phyloP scores from a whole-genome alignment of 75 land plant genomes.

The Picea sitchensis region DNA sequence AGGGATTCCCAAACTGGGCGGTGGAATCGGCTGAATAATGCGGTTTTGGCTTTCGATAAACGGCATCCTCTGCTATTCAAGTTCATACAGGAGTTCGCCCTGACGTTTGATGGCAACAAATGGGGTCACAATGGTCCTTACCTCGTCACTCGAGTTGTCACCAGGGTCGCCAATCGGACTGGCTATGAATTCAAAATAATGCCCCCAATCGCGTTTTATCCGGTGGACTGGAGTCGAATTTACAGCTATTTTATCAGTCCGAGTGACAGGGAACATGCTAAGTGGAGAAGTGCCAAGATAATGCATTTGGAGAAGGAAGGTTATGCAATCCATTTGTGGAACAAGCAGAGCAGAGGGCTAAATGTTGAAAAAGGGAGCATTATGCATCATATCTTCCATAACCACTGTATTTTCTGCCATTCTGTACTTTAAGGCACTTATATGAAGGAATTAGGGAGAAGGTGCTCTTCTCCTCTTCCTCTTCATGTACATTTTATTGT shows the following conservation, averaged over 20 bases:
- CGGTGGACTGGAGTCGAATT: constrained; percentile 72
- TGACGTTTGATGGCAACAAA: constrained; percentile 50
- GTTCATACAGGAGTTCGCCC: constrained; percentile 28
- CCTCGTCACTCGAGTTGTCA: constrained; percentile 66
- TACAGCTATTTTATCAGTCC: constrained; percentile 38
- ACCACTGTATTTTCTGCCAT: constrained; percentile 26
- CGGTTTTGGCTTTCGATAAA: constrained; percentile 30
- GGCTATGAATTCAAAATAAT: constrained; percentile 26
- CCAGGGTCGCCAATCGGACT: constrained; percentile 10
- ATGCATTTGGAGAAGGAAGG: constrained; percentile 32
- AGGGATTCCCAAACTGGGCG: constrained; percentile 10
- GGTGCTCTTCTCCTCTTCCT: too few relatives aligned
- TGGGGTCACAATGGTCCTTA: constrained; percentile 96
- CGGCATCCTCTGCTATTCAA: constrained; percentile 18
- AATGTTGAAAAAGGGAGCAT: constrained; percentile 31
- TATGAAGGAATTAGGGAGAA: too few relatives aligned
- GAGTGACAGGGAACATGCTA: neutral
- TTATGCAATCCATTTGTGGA: constrained; percentile 80
- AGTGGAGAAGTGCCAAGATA: constrained; percentile 53
- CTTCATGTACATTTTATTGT: too few relatives aligned
- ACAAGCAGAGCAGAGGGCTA: constrained; percentile 39
- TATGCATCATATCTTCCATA: constrained; percentile 10
- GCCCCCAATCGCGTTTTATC: constrained; percentile 71
- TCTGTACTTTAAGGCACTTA: too few relatives aligned
- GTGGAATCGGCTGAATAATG: constrained; percentile 36